Base-by-base conservation (phyloP, 257 asterid genomes). In the Craterostigma plantagineum region DNA sequence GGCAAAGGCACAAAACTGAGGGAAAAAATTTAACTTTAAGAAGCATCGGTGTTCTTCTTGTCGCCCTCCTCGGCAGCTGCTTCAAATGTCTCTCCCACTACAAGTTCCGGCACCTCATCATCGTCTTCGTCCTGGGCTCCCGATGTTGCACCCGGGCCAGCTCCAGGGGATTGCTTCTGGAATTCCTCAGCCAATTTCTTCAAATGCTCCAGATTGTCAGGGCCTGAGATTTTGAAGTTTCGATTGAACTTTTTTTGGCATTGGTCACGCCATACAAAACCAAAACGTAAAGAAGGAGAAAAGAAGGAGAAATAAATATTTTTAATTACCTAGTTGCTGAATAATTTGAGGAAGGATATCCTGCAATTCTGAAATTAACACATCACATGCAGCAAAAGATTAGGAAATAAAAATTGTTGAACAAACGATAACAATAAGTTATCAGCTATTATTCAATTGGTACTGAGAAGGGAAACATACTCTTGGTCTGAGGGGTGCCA, bases 101-200 rank as follows among this genome's bases (percentile, higher is more conserved):
- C 86, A 34, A 78, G 86, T 12, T 75, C 81, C 2, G 92, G 92
- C 45, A 78, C 86, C 8, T 77, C 91, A 16, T 78, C 82, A 18
- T 77, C 92, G 17, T 78, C n/a, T n/a, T n/a, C 77, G 10, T 67
- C 79, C 14, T 59, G 67, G 34, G 54, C 56, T 23, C 51, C 50
- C 0, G 30, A n/a, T 1, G 61, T 50, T 23, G 49, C 51, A n/a
- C n/a, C n/a, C n/a, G n/a, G n/a, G n/a, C n/a, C n/a, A 48, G 60
- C 59, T 14, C 59, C 69, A 35, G 93, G 71, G 16, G 53, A 64
- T 58, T 78, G 92, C 68, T 72, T 72, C 62, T 81, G 81, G 67
- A 75, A 78, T 53, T 81, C 90, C 50, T 81, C 81, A 8, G 92
- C 94, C 49, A 81, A 51, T 58, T 75, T 77, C 67, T 74, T 81